Base-by-base conservation (phyloP, 805 yeast species). In the Lipomyces oligophaga region DNA sequence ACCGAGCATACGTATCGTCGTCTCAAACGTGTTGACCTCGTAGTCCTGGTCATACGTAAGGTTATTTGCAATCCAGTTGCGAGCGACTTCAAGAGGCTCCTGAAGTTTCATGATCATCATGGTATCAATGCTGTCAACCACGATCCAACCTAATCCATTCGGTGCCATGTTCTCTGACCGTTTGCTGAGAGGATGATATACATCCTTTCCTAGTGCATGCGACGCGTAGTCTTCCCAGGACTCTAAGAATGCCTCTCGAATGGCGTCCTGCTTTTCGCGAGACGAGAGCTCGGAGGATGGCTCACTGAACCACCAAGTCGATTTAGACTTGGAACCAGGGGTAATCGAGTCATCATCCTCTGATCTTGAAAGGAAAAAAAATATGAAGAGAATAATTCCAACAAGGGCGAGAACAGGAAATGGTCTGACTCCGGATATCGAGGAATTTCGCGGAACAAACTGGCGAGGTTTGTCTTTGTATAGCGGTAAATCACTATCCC, bases 1-100 rank as follows among this genome's bases (percentile, higher is more conserved):
- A 35, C 97, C 97, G 21, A 89, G 69, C 94, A 89, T 86, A 62
- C 96, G 74, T 54, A 86, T 88, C 4, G 97, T 86, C n/a, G 96
- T 87, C 63, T 88, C 97, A 66, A 89, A 89, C 4, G 87, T 81
- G 61, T 83, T 87, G 34, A 86, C 93, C 28, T 76, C 76, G 51
- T 80, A 77, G 62, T 86, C 84, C 57, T 85, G 77, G 57, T 80
- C 78, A 62, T 85, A 88, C 43, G 72, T 73, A 54, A 89, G 70
- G 41, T 78, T 86, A 45, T 80, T 68, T 38, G 75, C 72, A 39
- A 89, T 83, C 95, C 96, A 89, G 4, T 76, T 62, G 50, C 78
- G 75, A 4, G 94, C 89, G 24, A 76, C 72, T 30, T 63, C 65
- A 26, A 83, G 69, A 59, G 85, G 88, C 7, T 77, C 80, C 5